phyloP scores from a whole-genome alignment of 2,329 filamentous ascomycete species.

The Aspergillus sojae region DNA sequence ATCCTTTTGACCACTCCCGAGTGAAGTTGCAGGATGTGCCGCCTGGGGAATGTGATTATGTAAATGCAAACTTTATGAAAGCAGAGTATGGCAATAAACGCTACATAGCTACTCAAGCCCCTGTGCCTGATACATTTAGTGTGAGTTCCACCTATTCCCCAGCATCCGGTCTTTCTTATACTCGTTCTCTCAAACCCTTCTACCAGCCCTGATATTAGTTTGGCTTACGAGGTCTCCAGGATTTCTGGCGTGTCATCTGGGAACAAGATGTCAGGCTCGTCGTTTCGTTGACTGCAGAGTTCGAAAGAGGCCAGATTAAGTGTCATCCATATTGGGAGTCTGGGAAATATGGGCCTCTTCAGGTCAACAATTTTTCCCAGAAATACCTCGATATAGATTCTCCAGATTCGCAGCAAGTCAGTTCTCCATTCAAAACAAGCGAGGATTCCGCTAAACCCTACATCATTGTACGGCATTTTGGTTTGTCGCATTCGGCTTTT shows the following conservation, averaged over 20 bases:
- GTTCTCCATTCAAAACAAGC: slow-evolving; percentile 39
- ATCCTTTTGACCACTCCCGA: slow-evolving; percentile 91
- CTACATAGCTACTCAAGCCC: slow-evolving; percentile 95
- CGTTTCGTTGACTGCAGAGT: slow-evolving; percentile 94
- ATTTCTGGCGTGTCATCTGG: slow-evolving; percentile 98
- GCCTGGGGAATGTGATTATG: slow-evolving; percentile 79
- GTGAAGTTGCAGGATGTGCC: slow-evolving; percentile 74
- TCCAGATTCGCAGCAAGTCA: slow-evolving; percentile 49
- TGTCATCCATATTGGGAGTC: slow-evolving; percentile 92
- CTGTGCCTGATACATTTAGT: slow-evolving; percentile 87
- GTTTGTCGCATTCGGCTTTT: slow-evolving; percentile 72
- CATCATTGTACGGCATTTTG: slow-evolving; percentile 85
- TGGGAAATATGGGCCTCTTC: slow-evolving; percentile 75
- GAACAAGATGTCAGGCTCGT: slow-evolving; percentile 93
- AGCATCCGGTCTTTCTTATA: neutral
- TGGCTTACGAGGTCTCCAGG: slow-evolving; percentile 53
- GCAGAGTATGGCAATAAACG: slow-evolving; percentile 81
- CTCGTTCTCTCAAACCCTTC: neutral
- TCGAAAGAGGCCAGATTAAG: slow-evolving; percentile 90
- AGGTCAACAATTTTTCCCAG: slow-evolving; percentile 76
- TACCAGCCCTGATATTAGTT: neutral
- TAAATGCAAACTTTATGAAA: slow-evolving; percentile 89
- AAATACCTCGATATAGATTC: slow-evolving; percentile 76
- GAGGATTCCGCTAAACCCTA: slow-evolving; percentile 56
- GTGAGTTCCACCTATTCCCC: slow-evolving; percentile 56